Conservation (phyloP, 164 flowering plant species). For the Dillenia suffruticosa region DNA sequence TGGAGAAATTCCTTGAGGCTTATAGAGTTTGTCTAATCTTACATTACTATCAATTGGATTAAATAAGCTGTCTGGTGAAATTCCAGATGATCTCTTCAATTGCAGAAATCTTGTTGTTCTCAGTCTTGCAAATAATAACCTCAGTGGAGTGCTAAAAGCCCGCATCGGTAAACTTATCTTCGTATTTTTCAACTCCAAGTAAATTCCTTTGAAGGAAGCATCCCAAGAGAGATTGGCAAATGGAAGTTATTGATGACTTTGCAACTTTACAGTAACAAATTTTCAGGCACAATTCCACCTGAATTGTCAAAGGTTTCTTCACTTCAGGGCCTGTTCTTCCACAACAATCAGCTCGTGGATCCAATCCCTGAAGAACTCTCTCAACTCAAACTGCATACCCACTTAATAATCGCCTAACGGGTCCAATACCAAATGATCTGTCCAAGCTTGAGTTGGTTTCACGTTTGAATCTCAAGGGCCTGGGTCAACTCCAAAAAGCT, state of each 20-base stretch:
- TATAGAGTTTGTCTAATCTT: slow-evolving; percentile 45
- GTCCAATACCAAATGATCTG: slow-evolving; percentile 48
- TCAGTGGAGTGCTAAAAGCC: slow-evolving; percentile 38
- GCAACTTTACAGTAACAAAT: slow-evolving; percentile 26
- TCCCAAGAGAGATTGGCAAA: slow-evolving; percentile 54
- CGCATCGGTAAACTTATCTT: slow-evolving; percentile 39
- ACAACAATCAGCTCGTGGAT: slow-evolving; percentile 51
- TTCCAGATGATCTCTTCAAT: slow-evolving; percentile 67
- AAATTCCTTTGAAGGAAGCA: slow-evolving; percentile 41
- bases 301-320: slow-evolving; percentile 44
- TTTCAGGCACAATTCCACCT: slow-evolving; percentile 45
- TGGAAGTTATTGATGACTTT: slow-evolving; percentile 29
- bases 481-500: slow-evolving; percentile 53
- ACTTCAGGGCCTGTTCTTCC: slow-evolving; percentile 59
- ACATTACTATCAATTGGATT: slow-evolving; percentile 37
- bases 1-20: slow-evolving; percentile 59
- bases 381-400: slow-evolving; percentile 39
- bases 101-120: slow-evolving; percentile 46
- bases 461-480: slow-evolving; percentile 44
- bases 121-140: slow-evolving; percentile 32
- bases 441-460: slow-evolving; percentile 57
- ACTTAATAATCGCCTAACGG: slow-evolving; percentile 45
- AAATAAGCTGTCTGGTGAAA: slow-evolving; percentile 47
- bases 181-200: slow-evolving; percentile 8
- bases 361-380: slow-evolving; percentile 43